phyloP scores from a whole-genome alignment of 78 protist species.

The Polysphondylium violaceum region DNA sequence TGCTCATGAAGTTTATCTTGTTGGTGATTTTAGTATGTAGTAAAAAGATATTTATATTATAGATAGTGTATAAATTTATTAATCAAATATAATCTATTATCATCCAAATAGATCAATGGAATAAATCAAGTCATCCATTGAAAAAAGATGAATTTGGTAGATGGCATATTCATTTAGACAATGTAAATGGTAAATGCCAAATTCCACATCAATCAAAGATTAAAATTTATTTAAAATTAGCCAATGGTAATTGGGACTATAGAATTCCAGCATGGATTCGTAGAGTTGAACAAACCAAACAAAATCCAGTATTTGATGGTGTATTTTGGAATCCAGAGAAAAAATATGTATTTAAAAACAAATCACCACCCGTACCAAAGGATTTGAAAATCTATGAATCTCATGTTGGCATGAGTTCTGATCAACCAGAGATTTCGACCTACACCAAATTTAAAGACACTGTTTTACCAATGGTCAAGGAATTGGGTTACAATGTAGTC shows the following conservation, averaged over 20 bases:
- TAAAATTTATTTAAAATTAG: conserved; percentile 56
- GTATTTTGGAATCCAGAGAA: conserved; percentile 87
- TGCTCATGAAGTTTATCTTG: conserved; percentile 53
- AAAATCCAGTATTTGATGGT: conserved; percentile 79
- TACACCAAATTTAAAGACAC: conserved; percentile 64
- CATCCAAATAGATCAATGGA: conserved; percentile 77
- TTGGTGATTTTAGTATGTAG: conserved; percentile 79
- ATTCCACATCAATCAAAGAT: conserved; percentile 88
- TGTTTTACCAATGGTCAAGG: conserved; percentile 61
- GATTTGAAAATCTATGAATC: conserved; percentile 92
- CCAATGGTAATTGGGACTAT: conserved; percentile 80
- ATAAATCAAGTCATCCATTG: conserved; percentile 53
- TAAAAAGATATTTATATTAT: background rate
- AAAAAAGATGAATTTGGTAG: conserved; percentile 83
- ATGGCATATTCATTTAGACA: conserved; percentile 80
- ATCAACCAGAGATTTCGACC: conserved; percentile 79
- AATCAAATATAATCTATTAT: background rate
- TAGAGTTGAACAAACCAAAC: conserved; percentile 80
- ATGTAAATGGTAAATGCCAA: conserved; percentile 79
- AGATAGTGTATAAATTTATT: background rate
- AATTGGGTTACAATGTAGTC: conserved; percentile 89
- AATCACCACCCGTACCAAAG: conserved; percentile 68
- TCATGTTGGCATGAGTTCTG: conserved; percentile 96
- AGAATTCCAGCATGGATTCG: conserved; percentile 94
- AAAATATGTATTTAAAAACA: conserved; percentile 45